Conservation (phyloP, 139 green algal genomes). For the Edaphochlamys debaryana region DNA sequence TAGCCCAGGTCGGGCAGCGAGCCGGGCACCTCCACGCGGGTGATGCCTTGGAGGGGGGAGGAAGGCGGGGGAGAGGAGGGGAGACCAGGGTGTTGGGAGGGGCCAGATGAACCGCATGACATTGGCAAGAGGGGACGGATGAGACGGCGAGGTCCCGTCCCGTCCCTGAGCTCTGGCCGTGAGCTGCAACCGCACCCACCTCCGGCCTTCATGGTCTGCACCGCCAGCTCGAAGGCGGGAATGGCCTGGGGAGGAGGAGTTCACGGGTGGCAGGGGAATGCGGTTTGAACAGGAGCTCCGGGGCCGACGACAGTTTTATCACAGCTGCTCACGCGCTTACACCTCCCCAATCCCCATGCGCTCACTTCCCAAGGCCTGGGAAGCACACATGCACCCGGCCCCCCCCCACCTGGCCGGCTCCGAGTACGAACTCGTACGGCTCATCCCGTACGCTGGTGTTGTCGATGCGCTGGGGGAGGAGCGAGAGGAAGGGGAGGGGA, state of each 20-base stretch:
- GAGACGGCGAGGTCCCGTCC: too few species aligned
- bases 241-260: constrained; percentile 69
- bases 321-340: neutral
- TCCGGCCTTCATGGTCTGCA: constrained; percentile 80
- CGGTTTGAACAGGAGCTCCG: too few species aligned
- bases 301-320: neutral
- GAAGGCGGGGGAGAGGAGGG: neutral
- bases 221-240: constrained; percentile 83
- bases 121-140: too few species aligned
- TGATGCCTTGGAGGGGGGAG: constrained; percentile 34
- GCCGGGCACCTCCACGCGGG: constrained; percentile 72
- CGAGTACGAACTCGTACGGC: constrained; percentile 78
- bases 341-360: neutral
- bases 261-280: too few species aligned
- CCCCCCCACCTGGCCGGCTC: constrained; percentile 54
- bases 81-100: neutral
- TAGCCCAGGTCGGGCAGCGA: constrained; percentile 66
- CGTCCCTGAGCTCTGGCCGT: too few species aligned
- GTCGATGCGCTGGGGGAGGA: constrained; percentile 75
- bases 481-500: too few species aligned
- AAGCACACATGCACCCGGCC: too few species aligned
- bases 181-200: too few species aligned
- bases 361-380: neutral
- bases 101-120: too few species aligned
- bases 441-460: constrained; percentile 80